Percentiles rank a stretch among this genome's conserved stretches.
phyloP scores from a whole-genome alignment of 2,329 filamentous ascomycete species.

The Verticillium zaregamsianum region DNA sequence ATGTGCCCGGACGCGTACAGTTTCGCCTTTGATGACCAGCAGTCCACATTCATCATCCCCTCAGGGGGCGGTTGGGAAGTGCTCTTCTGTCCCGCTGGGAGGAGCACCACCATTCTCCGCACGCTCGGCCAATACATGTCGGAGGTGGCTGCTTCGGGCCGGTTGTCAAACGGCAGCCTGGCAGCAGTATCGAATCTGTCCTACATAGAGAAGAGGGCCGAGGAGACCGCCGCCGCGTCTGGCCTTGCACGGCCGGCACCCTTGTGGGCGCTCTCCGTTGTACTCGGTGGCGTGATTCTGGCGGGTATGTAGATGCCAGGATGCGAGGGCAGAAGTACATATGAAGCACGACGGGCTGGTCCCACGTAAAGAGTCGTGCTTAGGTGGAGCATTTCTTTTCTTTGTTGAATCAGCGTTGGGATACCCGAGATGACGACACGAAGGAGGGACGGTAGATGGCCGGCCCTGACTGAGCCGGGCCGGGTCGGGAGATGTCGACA shows the following conservation, averaged over 20 bases:
- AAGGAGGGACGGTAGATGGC: background rate
- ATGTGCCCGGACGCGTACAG: conserved; percentile 84
- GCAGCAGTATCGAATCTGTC: conserved; percentile 12
- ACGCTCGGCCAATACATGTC: conserved; percentile 46
- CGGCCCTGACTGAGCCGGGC: background rate
- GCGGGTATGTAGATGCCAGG: background rate
- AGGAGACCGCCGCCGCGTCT: conserved; percentile 7
- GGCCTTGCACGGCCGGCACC: background rate
- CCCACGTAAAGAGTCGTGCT: conserved; percentile 5
- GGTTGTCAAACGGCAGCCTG: conserved; percentile 25
- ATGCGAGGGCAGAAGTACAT: background rate
- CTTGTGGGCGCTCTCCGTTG: conserved; percentile 2
- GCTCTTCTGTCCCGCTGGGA: conserved; percentile 66
- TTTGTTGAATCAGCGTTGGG: conserved; percentile 4
- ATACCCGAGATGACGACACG: conserved; percentile 13
- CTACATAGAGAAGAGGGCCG: conserved; percentile 13
- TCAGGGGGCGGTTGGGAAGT: conserved; percentile 73
- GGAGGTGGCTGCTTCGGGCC: conserved; percentile 38
- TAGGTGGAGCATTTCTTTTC: background rate
- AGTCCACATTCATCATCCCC: conserved; percentile 59
- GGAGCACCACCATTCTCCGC: conserved; percentile 55
- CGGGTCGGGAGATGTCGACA: background rate
- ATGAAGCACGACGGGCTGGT: conserved; percentile 9
- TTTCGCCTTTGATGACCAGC: conserved; percentile 61
- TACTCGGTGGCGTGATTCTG: background rate